Percentiles rank a stretch among this genome's conserved stretches.
These are phyloP conservation scores for Cystoisospora suis DNA, from an alignment of 169 alveolate genomes.

Conservation along the genomic window DNA sequence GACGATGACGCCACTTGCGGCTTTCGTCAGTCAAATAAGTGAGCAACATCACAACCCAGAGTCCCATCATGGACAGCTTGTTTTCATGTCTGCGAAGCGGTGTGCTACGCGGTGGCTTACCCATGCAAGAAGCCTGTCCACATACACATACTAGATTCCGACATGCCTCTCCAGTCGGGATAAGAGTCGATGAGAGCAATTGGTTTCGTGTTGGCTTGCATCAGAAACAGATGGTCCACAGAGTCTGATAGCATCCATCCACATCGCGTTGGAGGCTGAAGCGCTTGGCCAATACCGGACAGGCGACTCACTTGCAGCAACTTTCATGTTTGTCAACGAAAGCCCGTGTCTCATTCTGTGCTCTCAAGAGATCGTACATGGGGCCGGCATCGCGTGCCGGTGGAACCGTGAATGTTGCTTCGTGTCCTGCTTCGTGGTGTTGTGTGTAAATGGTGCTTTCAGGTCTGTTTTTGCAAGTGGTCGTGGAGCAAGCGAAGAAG, in stretches of 20 bases:
- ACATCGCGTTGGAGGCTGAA: too few relatives aligned
- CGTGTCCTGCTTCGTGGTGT: neutral
- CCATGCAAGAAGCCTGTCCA: neutral
- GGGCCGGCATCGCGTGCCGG: neutral
- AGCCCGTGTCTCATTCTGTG: neutral
- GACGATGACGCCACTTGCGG: neutral
- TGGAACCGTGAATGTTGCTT: neutral
- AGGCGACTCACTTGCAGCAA: neutral
- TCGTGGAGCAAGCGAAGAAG: neutral
- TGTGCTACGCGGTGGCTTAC: neutral
- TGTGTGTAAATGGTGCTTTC: neutral
- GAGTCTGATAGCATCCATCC: too few relatives aligned
- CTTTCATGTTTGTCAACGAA: neutral
- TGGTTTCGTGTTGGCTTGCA: neutral
- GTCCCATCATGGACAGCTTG: neutral
- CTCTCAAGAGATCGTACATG: too few relatives aligned
- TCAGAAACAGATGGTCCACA: neutral
- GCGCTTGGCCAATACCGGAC: too few relatives aligned
- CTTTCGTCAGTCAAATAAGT: constrained; percentile 8
- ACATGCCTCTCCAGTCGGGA: neutral
- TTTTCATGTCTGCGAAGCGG: neutral
- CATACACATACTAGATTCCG: neutral
- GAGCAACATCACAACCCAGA: neutral
- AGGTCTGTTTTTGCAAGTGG: constrained; percentile 18
- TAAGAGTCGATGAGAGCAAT: neutral